phyloP scores from a whole-genome alignment of 192 early-diverging fungal species.

The Coemansia sp. region DNA sequence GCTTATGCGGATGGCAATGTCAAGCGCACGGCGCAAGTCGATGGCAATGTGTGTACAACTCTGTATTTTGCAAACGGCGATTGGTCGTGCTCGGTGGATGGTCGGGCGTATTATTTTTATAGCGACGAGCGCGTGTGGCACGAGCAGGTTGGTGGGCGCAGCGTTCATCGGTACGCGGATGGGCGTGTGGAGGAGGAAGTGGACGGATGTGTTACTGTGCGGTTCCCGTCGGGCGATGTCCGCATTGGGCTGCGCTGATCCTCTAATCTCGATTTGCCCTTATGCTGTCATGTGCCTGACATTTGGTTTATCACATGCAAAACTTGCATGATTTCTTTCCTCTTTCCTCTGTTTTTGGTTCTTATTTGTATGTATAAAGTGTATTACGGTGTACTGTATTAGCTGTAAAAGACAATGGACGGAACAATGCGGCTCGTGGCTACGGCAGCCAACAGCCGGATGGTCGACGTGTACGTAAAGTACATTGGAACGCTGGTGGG shows the following conservation, averaged over 20 bases:
- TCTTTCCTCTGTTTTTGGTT: neutral
- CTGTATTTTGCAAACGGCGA: conserved; percentile 49
- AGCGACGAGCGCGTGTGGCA: conserved; percentile 43
- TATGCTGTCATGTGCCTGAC: neutral
- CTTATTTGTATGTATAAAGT: neutral
- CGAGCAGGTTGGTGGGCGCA: conserved; percentile 12
- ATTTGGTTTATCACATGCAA: neutral
- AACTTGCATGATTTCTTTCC: neutral
- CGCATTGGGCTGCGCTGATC: neutral
- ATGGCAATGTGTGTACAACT: conserved; percentile 2
- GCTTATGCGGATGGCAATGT: conserved; percentile 45
- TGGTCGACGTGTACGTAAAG: conserved; percentile 46
- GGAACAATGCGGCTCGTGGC: neutral
- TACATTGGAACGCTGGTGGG: conserved; percentile 65
- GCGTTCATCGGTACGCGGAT: conserved; percentile 21
- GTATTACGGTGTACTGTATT: neutral
- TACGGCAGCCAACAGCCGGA: conserved; percentile 25
- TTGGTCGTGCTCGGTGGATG: conserved; percentile 32
- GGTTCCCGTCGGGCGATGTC: conserved; percentile 15
- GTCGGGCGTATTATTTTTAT: conserved; percentile 31
- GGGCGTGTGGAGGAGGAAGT: conserved; percentile 22
- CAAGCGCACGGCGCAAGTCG: conserved; percentile 21
- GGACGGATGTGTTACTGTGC: conserved; percentile 2
- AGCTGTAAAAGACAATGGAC: neutral
- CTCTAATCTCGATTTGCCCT: neutral